Evolutionary conservation across 768 basidiomycete genomes (phyloP), one percentile per base, ranked within the genome.

Genomic region (Amanita pallidorosea): DNA sequence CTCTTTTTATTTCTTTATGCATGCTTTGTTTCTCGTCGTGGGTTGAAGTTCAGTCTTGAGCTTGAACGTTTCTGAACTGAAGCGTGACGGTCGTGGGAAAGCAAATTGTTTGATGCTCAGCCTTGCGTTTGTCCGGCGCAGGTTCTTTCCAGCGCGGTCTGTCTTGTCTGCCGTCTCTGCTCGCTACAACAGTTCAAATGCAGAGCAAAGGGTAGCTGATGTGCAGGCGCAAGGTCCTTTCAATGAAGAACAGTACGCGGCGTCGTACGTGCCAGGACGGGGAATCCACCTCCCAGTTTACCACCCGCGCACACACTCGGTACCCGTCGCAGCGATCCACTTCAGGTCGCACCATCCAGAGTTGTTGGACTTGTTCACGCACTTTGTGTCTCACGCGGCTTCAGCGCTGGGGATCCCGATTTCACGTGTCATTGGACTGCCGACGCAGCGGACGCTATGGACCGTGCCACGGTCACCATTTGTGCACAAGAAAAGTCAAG

Each of bases 401-500:
- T 71, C 81, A n/a, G 80, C 89, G 1, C 75, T 98, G 37, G 85
- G 79, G 15, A 88, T 95, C 40, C 90, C 93, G 1, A 71, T 76
- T 31, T 83, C 88, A 2, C 71, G 74, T 15, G 72, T 81, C 9
- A 73, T 74, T 12, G 66, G 68, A 4, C 77, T 95, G 0, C 92
- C 91, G 0, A 88, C 77, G 2, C 72, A 83, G 56, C 84, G 88
- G 41, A 72, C 76, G 4, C 69, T 96, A 8, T 90, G 88, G 83
- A 96, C 95, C 0, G 93, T 96, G 15, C 73, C 76, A 7, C 79
- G 84, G 33, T 77, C 80, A 3, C 94, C 95, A 8, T 98, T 98
- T 62, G 83, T 79, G 5, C 85, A 94, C 65, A 98, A 98, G 62
- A 96, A 95, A 67, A 71, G 77, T 15, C 93, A 97, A 66, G 93